Evolutionary conservation across 2,329 filamentous ascomycete species (phyloP).

Genomic region (Chrysosporium keratinophilum): DNA sequence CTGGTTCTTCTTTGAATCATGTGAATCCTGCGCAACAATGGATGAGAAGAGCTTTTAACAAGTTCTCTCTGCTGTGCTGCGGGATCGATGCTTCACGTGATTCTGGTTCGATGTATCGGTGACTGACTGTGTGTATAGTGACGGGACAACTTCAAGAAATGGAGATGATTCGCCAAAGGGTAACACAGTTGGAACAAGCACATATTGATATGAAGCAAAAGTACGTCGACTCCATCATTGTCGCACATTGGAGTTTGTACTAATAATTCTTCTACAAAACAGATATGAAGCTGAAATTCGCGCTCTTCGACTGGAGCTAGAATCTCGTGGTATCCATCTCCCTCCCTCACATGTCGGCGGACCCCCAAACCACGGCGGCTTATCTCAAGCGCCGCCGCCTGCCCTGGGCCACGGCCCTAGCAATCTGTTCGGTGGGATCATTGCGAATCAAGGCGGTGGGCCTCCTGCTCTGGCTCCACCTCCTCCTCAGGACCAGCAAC

Average conservation of each 20-base stretch:
- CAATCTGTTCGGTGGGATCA: constrained; percentile 90
- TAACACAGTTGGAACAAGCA: constrained; percentile 82
- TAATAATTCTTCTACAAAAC: neutral
- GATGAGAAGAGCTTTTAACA: neutral
- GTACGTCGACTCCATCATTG: constrained; percentile 44
- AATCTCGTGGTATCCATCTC: constrained; percentile 53
- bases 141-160: constrained; percentile 87
- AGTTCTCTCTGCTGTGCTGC: neutral
- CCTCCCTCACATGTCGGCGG: constrained; percentile 61
- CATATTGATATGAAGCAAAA: constrained; percentile 84
- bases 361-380: constrained; percentile 64
- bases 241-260: constrained; percentile 2
- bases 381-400: constrained; percentile 73
- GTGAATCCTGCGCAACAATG: neutral
- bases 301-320: constrained; percentile 78
- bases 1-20: constrained; percentile 1
- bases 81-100: neutral
- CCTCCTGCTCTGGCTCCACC: constrained; percentile 74
- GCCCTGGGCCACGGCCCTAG: constrained; percentile 77
- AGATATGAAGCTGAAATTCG: constrained; percentile 92
- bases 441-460: constrained; percentile 78
- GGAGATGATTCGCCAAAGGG: constrained; percentile 84
- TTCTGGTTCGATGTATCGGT: neutral
- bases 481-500: constrained; percentile 56
- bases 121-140: constrained; percentile 45